Evolutionary conservation across 805 yeast species (phyloP), one percentile per base, ranked within the genome.

Genomic region (Saccharomycopsis lassenensis): DNA sequence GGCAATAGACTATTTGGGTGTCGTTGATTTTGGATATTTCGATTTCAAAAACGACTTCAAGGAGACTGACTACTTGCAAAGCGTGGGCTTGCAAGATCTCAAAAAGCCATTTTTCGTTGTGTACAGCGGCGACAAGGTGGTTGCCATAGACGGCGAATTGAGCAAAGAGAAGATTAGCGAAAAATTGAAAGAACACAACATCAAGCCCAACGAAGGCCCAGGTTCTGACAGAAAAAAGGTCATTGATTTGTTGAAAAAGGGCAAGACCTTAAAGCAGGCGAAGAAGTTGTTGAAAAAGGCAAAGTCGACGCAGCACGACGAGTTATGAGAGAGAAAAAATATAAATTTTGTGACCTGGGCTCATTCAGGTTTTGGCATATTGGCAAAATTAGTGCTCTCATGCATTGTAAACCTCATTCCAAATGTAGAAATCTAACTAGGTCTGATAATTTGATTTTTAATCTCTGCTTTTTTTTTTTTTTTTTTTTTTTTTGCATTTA

Each of bases 1-100:
- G 42, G 85, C 89, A 2, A 62, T 82, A 37, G 94, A 83, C 51
- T 77, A 73, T 54, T 52, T 77, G 28, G 74, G 66, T 0, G 43
- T 52, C 2, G 51, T 69, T 2, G 69, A 71, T 28, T 65, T 71
- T 47, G 77, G 65, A 1, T 65, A 59, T 51, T 53, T 59, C 24
- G 60, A 61, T 4, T 41, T 59, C 4, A 51, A 52, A 5, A 47
- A 47, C 4, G 45, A 49, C 10, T 55, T 56, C 2, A 51, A 54
- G 7, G 47, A 48, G 5, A 43, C 41, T 2, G 36, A 38, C 6
- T 45, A 50, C 10, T 31, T 51, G 12, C 39, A 43, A 15, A 7
- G 47, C n/a, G 19, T 26, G 6, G 29, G 24, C 14, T 8, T 35
- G n/a, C 24, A 35, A 4, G 29, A 23, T 7, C 16, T 22, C 21